phyloP scores from a whole-genome alignment of 208 protist species.

The Trypanosoma cruzi region DNA sequence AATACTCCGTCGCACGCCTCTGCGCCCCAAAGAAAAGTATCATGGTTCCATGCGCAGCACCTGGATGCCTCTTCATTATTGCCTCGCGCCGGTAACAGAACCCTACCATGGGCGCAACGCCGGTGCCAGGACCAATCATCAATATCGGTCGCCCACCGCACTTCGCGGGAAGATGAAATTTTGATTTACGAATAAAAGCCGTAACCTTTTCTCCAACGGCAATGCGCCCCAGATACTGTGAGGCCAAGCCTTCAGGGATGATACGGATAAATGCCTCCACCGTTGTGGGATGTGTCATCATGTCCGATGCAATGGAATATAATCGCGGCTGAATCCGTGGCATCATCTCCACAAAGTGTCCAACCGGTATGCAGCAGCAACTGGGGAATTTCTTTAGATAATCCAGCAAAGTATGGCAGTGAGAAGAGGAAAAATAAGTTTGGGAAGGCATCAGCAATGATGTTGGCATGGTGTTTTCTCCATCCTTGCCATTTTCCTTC shows the following conservation, averaged over 20 bases:
- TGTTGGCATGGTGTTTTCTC: neutral
- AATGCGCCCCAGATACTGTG: constrained; percentile 71
- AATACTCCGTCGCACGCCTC: constrained; percentile 53
- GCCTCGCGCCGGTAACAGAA: constrained; percentile 76
- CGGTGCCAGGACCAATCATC: constrained; percentile 95
- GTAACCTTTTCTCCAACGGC: constrained; percentile 36
- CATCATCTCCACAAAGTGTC: constrained; percentile 87
- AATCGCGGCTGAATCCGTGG: constrained; percentile 93
- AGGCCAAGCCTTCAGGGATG: constrained; percentile 74
- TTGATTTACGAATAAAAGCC: constrained; percentile 87
- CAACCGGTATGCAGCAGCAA: constrained; percentile 60
- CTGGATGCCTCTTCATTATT: constrained; percentile 49
- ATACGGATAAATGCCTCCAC: constrained; percentile 89
- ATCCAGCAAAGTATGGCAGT: constrained; percentile 62
- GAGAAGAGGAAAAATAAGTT: neutral
- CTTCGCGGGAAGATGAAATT: constrained; percentile 81
- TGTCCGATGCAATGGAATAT: constrained; percentile 96
- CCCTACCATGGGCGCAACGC: constrained; percentile 80
- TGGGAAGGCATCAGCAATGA: neutral
- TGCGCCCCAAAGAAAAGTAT: constrained; percentile 78
- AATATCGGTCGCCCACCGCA: constrained; percentile 59
- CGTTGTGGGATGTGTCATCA: constrained; percentile 49
- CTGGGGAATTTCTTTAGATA: constrained; percentile 75
- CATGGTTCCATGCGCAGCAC: constrained; percentile 35
- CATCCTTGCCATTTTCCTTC: constrained; percentile 2